A percentile compares a stretch with the other conserved stretches of the same genome.
These are phyloP conservation scores for Helminthosporium solani DNA, from an alignment of 2,329 filamentous ascomycete genomes.

Conservation along the genomic window DNA sequence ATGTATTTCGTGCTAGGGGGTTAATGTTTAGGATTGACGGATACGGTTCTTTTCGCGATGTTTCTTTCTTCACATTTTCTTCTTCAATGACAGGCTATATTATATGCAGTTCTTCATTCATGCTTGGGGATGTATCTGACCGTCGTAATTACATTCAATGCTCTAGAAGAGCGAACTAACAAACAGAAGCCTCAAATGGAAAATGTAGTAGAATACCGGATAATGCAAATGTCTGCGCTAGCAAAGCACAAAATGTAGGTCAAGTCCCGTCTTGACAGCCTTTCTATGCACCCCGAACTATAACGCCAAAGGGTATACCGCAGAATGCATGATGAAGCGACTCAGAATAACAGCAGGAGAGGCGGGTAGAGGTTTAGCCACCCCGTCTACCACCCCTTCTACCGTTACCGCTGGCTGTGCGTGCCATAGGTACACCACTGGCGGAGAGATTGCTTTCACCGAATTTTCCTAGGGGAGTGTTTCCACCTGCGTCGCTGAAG, in stretches of 20 bases:
- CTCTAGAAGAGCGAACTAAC: background rate
- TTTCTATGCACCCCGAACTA: background rate
- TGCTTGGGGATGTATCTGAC: too few species aligned
- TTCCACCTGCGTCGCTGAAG: conserved; percentile 38
- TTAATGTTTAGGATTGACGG: too few species aligned
- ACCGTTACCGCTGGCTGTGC: conserved; percentile 42
- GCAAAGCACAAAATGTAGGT: too few species aligned
- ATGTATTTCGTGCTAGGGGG: too few species aligned
- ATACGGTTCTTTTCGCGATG: too few species aligned
- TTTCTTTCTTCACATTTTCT: too few species aligned
- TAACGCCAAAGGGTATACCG: conserved; percentile 17
- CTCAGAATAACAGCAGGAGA: background rate
- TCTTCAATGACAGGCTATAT: too few species aligned
- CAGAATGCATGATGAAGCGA: background rate
- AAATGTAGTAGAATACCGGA: too few species aligned
- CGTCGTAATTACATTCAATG: too few species aligned
- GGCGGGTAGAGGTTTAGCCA: conserved; percentile 1
- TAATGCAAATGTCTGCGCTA: too few species aligned
- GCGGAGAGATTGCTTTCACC: conserved; percentile 32
- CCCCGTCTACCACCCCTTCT: conserved; percentile 32
- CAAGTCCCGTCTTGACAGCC: background rate
- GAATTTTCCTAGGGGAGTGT: conserved; percentile 38
- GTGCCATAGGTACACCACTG: conserved; percentile 38
- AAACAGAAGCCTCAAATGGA: too few species aligned
- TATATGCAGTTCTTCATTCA: too few species aligned